Percentiles rank a stretch among this genome's conserved stretches.
These are phyloP conservation scores for Senna tora DNA, from an alignment of 306 rosid species.

Conservation along the genomic window DNA sequence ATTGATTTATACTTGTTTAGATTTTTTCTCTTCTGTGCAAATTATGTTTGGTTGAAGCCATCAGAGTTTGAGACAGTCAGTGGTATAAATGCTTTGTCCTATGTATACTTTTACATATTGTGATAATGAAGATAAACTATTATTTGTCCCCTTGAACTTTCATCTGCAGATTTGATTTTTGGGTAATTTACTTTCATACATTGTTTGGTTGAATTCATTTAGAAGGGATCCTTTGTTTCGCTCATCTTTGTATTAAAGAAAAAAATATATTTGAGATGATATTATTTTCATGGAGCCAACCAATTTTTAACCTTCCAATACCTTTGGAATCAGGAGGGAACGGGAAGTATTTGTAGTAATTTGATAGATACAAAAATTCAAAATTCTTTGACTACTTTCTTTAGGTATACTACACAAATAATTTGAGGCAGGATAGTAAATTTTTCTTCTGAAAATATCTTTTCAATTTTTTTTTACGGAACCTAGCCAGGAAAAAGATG, in stretches of 20 bases:
- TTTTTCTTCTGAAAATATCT: not conserved
- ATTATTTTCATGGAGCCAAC: not conserved
- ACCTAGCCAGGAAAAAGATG: not conserved
- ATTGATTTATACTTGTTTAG: conserved; percentile 16
- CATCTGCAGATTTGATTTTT: not conserved
- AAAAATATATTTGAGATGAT: conserved; percentile 25
- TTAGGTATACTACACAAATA: conserved; percentile 2
- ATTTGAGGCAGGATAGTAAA: not conserved
- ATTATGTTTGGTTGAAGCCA: not conserved
- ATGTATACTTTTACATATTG: conserved; percentile 9
- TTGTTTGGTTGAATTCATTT: not conserved
- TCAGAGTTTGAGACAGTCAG: not conserved
- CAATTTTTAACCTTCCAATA: not conserved
- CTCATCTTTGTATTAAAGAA: conserved; percentile 26
- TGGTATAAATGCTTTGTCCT: not conserved
- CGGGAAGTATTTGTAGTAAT: too few species aligned
- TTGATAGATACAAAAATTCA: too few species aligned
- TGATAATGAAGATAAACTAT: conserved; percentile 13
- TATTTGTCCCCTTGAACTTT: conserved; percentile 17
- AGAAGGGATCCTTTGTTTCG: conserved; percentile 5
- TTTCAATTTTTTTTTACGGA: conserved; percentile 20
- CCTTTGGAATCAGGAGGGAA: not conserved
- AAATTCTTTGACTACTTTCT: too few species aligned
- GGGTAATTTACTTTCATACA: conserved; percentile 18
- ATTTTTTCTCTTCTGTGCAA: conserved; percentile 24